phyloP scores from a whole-genome alignment of 2,329 filamentous ascomycete genomes.

The Aspergillus sp. region DNA sequence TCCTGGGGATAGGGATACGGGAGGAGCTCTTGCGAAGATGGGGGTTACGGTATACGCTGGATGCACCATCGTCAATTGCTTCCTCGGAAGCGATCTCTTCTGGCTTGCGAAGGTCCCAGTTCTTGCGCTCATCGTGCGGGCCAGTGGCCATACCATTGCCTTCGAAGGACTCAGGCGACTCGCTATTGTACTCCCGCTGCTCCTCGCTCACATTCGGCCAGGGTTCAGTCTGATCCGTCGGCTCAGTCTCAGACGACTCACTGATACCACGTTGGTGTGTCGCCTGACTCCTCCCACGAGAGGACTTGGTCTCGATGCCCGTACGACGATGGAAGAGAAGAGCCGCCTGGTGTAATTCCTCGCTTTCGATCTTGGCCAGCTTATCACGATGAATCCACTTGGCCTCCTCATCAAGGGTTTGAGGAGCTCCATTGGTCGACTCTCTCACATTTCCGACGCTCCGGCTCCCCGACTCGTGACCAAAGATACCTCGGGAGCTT shows the following conservation, averaged over 20 bases:
- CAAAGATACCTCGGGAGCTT: constrained; percentile 31
- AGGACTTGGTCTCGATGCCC: constrained; percentile 30
- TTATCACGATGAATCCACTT: constrained; percentile 48
- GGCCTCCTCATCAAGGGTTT: constrained; percentile 23
- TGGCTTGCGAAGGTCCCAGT: constrained; percentile 68
- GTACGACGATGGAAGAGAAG: constrained; percentile 36
- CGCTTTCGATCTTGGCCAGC: constrained; percentile 44
- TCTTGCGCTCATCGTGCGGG: constrained; percentile 40
- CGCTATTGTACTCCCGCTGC: constrained; percentile 19
- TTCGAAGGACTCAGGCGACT: constrained; percentile 31
- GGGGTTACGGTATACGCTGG: constrained; percentile 49
- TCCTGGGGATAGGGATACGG: constrained; percentile 77
- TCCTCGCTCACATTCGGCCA: constrained; percentile 31
- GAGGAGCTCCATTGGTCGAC: constrained; percentile 13
- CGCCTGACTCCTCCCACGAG: constrained; percentile 33
- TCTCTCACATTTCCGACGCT: constrained; percentile 19
- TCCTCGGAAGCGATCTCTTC: constrained; percentile 63
- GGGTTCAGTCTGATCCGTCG: constrained; percentile 26
- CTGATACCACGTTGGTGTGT: constrained; percentile 24
- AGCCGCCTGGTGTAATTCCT: constrained; percentile 44
- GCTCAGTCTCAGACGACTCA: constrained; percentile 17
- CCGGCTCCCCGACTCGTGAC: constrained; percentile 20
- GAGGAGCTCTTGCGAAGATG: constrained; percentile 58
- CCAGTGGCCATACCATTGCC: constrained; percentile 30
- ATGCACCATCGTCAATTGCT: constrained; percentile 24